Evolutionary conservation across 805 yeast species (phyloP).

Genomic region (Kluyveromyces starmeri): DNA sequence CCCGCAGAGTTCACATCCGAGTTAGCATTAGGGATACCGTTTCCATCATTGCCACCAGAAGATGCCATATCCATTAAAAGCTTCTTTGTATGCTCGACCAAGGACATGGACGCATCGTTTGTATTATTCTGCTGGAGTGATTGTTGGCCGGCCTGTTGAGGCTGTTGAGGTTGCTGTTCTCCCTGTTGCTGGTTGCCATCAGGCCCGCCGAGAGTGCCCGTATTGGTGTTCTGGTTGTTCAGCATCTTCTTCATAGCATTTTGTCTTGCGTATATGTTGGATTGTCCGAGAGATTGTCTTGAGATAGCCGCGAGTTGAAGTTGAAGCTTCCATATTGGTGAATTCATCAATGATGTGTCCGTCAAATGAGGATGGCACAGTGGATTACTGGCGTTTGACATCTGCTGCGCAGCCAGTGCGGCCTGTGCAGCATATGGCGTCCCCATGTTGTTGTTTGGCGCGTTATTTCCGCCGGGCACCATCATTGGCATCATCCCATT

Average conservation of each 20-base stretch:
- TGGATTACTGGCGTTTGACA: conserved; percentile 25
- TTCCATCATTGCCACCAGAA: conserved; percentile 5
- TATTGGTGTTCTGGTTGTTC: conserved; percentile 18
- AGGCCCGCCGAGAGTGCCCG: not conserved
- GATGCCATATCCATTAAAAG: conserved; percentile 22
- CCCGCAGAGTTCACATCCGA: conserved; percentile 17
- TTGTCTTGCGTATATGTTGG: conserved; percentile 31
- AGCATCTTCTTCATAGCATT: conserved; percentile 30
- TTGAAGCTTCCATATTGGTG: conserved; percentile 31
- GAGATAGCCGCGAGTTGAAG: conserved; percentile 27
- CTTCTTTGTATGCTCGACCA: conserved; percentile 28
- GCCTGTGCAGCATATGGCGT: conserved; percentile 9
- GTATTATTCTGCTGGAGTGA: not conserved
- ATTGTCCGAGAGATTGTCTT: conserved; percentile 28
- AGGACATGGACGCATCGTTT: conserved; percentile 19
- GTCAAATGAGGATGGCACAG: conserved; percentile 29
- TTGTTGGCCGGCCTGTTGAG: conserved; percentile 5
- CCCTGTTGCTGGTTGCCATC: conserved; percentile 5
- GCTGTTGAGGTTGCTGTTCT: conserved; percentile 11
- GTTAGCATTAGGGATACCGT: conserved; percentile 2
- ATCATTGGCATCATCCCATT: not conserved
- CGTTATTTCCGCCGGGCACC: not conserved
- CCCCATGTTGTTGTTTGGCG: conserved; percentile 6
- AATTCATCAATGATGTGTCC: conserved; percentile 24
- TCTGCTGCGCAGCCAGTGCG: conserved; percentile 2